Conservation (phyloP, 2,329 filamentous ascomycete species). For the Colletotrichum orchidophilum region DNA sequence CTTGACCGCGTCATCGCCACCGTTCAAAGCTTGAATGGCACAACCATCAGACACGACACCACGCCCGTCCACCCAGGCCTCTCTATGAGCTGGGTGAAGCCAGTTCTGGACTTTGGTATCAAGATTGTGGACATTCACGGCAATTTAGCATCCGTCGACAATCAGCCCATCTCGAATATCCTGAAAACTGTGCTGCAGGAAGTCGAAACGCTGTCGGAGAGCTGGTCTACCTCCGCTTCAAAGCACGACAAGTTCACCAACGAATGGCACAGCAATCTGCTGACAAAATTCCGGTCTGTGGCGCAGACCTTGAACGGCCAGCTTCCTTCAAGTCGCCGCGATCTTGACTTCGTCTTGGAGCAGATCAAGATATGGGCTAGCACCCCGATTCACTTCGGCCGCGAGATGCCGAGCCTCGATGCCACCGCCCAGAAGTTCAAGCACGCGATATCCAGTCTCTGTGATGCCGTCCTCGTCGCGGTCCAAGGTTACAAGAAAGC, state of each 20-base stretch:
- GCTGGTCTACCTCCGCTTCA: slow-evolving; percentile 51
- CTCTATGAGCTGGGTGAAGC: slow-evolving; percentile 68
- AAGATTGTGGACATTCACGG: slow-evolving; percentile 73
- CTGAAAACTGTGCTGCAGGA: slow-evolving; percentile 61
- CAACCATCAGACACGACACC: slow-evolving; percentile 11
- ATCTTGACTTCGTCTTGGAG: slow-evolving; percentile 70
- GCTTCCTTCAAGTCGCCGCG: slow-evolving; percentile 43
- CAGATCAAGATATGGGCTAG: slow-evolving; percentile 72
- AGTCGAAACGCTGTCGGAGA: slow-evolving; percentile 54
- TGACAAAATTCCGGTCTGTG: slow-evolving; percentile 13
- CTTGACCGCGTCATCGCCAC: slow-evolving; percentile 29
- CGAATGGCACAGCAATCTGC: slow-evolving; percentile 52
- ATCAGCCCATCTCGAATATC: slow-evolving; percentile 52
- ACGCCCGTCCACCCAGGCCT: slow-evolving; percentile 41
- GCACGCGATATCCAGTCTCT: slow-evolving; percentile 67
- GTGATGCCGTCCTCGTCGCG: slow-evolving; percentile 81
- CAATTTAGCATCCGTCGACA: slow-evolving; percentile 66
- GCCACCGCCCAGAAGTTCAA: slow-evolving; percentile 57
- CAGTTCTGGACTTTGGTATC: slow-evolving; percentile 71
- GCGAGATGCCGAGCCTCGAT: neutral
- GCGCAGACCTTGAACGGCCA: neutral
- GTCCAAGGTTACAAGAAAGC: slow-evolving; percentile 76
- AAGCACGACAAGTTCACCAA: slow-evolving; percentile 64
- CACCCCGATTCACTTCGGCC: neutral
- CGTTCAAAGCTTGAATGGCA: slow-evolving; percentile 37